phyloP scores from a whole-genome alignment of 768 basidiomycete species.

The Lactarius evosmus region DNA sequence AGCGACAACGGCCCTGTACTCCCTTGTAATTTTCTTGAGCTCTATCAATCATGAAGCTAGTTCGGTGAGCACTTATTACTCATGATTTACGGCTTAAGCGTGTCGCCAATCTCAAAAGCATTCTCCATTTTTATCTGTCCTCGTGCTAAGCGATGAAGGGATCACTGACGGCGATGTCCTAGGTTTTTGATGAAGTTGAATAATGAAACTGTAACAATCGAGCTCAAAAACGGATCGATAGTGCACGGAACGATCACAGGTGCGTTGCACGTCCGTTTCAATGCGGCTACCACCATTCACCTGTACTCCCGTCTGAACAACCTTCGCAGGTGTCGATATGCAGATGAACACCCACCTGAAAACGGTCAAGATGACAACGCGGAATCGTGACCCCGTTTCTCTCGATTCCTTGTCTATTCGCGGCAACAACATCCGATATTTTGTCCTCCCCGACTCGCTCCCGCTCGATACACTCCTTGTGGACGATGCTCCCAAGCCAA shows the following conservation, averaged over 20 bases:
- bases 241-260: constrained; percentile 97
- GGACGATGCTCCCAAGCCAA: constrained; percentile 96
- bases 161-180: constrained; percentile 17
- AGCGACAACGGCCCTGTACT: constrained; percentile 14
- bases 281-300: constrained; percentile 9
- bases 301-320: not conserved
- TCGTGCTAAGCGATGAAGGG: not conserved
- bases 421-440: constrained; percentile 96
- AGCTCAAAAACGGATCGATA: constrained; percentile 95
- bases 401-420: constrained; percentile 92
- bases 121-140: not conserved
- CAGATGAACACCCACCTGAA: constrained; percentile 99
- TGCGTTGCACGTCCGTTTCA: constrained; percentile 37
- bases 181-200: constrained; percentile 99
- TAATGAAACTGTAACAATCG: constrained; percentile 97
- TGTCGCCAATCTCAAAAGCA: not conserved
- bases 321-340: constrained; percentile 89
- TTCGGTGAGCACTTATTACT: constrained; percentile 15
- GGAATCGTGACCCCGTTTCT: constrained; percentile 81
- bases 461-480: constrained; percentile 96
- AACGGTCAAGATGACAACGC: constrained; percentile 93
- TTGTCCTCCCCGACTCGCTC: constrained; percentile 94
- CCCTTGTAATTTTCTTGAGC: not conserved
- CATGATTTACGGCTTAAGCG: not conserved
- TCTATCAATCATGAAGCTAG: constrained; percentile 19